Evolutionary conservation across 805 yeast species (phyloP).

Genomic region (Sugiyamaella lignohabitans): DNA sequence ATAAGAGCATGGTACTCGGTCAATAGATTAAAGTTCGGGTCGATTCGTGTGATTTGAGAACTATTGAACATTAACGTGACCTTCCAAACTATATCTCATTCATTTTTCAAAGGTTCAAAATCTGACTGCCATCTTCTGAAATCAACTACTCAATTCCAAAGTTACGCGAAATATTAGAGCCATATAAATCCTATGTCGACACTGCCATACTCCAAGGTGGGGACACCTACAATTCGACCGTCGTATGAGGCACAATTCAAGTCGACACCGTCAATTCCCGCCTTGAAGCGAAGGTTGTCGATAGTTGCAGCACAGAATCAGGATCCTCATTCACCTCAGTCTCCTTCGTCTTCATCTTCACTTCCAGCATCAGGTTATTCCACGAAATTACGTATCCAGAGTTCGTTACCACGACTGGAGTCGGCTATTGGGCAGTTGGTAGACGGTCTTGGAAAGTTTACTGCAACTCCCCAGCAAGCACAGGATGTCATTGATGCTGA

Average conservation of each 20-base stretch:
- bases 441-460: constrained; percentile 26
- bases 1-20: too few species aligned
- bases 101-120: too few species aligned
- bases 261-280: neutral
- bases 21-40: too few species aligned
- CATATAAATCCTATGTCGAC: neutral
- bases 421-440: constrained; percentile 18
- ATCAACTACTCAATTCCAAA: too few species aligned
- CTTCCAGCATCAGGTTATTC: too few species aligned
- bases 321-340: neutral
- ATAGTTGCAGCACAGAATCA: neutral
- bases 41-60: too few species aligned
- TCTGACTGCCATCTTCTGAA: too few species aligned
- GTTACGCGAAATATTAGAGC: too few species aligned
- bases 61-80: too few species aligned
- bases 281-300: neutral
- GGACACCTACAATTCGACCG: constrained; percentile 6
- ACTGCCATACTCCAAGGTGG: constrained; percentile 2
- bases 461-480: constrained; percentile 25
- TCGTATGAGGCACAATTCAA: constrained; percentile 10
- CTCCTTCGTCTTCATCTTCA: too few species aligned
- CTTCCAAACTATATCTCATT: too few species aligned
- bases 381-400: constrained; percentile 4
- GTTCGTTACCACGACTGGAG: constrained; percentile 2
- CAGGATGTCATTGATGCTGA: constrained; percentile 25